Evolutionary conservation across 345 rosid species (phyloP), one percentile per base, ranked within the genome.

Genomic region (Psidium friedrichsthalianum): DNA sequence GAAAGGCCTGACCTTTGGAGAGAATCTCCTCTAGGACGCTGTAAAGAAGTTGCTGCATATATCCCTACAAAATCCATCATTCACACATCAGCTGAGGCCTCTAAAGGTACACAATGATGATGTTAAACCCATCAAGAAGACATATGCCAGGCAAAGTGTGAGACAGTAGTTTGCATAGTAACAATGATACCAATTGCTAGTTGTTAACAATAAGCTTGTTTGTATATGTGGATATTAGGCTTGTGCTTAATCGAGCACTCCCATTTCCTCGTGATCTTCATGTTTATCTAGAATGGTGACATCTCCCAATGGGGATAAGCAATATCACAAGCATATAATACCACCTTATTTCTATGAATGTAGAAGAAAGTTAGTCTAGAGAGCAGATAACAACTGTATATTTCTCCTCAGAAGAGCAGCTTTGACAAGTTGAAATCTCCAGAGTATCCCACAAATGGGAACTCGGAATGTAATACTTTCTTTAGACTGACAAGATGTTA

Each of bases 31-130:
- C 90, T 91, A 85, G 90, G 61, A 56, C 92, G 95, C 53, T 94
- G 98, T 89, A 97, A 88, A 87, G 98, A 89, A 56, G 99, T 93
- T 8, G 98, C 98, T 84, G 95, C 95, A 56, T 89, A 91, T 90
- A 96, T 96, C 82, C 99, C 96, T 95, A 55, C 82, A 90, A 76
- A 85, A 78, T 84, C 69, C 83, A 29, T 78, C n/a, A 84, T 27
- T 11, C 64, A 81, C 21, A 55, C 54, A 64, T 51, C 80, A 27
- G 57, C 25, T 27, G 56, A 11, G 56, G 57, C 21, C 51, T 11
- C 11, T 9, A 78, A 56, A 42, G 56, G 36, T 49, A 18, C 36
- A 84, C 15, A 27, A 52, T 52, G 56, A 51, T 74, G 52, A 52
- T 22, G 18, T 25, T 44, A 76, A 32, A 56, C 27, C 74, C 49